Percentiles rank a stretch among this genome's conserved stretches.
Conservation (phyloP, 768 basidiomycete genomes). For the Boletus reticuloceps region DNA sequence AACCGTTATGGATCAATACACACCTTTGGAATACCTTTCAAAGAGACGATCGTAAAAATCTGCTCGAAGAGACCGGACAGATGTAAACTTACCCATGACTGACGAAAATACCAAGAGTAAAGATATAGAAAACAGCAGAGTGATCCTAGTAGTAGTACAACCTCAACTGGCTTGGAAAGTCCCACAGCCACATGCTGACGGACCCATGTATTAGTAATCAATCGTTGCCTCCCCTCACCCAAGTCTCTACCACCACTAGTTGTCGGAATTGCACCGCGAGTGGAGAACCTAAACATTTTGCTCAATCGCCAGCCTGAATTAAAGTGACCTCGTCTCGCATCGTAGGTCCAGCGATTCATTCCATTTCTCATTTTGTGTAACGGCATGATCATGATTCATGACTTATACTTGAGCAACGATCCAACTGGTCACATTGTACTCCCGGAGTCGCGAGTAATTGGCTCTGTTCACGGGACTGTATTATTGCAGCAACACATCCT, state of each 20-base stretch:
- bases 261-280: too few relatives aligned
- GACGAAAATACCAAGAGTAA: slow-evolving; percentile 4
- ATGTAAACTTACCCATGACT: slow-evolving; percentile 22
- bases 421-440: not conserved
- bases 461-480: too few relatives aligned
- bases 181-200: slow-evolving; percentile 16
- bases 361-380: not conserved
- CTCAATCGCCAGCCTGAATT: too few relatives aligned
- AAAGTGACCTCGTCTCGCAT: not conserved
- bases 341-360: not conserved
- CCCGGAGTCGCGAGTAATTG: too few relatives aligned
- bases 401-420: not conserved
- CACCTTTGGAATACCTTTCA: slow-evolving; percentile 65
- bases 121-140: slow-evolving; percentile 5
- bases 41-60: slow-evolving; percentile 1
- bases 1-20: slow-evolving; percentile 12
- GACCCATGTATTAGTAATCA: not conserved
- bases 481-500: not conserved
- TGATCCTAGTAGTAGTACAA: not conserved
- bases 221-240: too few relatives aligned
- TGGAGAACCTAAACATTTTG: too few relatives aligned
- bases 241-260: too few relatives aligned
- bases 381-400: too few relatives aligned
- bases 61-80: not conserved
- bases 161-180: not conserved